Base-by-base conservation (phyloP, 352 stramenopile genomes). In the Pythium phragmiticola region DNA sequence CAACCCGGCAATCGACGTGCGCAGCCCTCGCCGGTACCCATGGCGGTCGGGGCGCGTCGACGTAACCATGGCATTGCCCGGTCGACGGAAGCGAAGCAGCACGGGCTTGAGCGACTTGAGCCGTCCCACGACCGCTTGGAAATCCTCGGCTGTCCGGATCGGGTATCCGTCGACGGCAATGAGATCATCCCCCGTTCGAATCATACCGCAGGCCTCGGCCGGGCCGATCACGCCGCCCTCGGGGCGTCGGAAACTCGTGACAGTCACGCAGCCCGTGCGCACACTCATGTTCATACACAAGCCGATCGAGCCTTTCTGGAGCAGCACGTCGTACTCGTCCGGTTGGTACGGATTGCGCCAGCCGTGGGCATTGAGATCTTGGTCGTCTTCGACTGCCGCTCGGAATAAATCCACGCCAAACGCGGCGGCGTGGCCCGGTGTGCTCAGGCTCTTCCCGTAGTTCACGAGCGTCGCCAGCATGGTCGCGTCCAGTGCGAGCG, bases 281-380 rank as follows among this genome's bases (percentile, higher is more conserved):
- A 95, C 83, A 60, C 85, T 94, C 87, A 95, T 95, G 68, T 95
- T 95, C 87, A 95, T 95, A 65, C 87, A 95, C 33, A 95, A 72
- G 3, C 87, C 87, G 46, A 93, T 90, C 12, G 79, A 89, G 53
- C 87, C 87, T 63, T 95, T 95, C 69, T 94, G 83, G 57, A 95
- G 75, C 65, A 92, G 51, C 36, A 95, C 85, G 65, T 95, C 87
- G 56, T 92, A 95, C 71, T 95, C 85, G 43, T 94, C 70, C 17
- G 66, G 57, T 45, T 84, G 76, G 54, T 84, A 91, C 12, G 80
- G 70, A 45, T 82, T 76, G 37, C 76, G 84, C 85, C 85, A 94
- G 6, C 80, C 84, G 45, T 90, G 76, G 7, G 80, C 80, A 16
- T 47, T 33, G 8, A 70, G 26, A 36, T 66, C 73, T 14, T 58